A percentile compares a stretch with the other conserved stretches of the same genome.
These are phyloP conservation scores for Tetrapisispora iriomotensis DNA, from an alignment of 805 yeast species.

Conservation along the genomic window DNA sequence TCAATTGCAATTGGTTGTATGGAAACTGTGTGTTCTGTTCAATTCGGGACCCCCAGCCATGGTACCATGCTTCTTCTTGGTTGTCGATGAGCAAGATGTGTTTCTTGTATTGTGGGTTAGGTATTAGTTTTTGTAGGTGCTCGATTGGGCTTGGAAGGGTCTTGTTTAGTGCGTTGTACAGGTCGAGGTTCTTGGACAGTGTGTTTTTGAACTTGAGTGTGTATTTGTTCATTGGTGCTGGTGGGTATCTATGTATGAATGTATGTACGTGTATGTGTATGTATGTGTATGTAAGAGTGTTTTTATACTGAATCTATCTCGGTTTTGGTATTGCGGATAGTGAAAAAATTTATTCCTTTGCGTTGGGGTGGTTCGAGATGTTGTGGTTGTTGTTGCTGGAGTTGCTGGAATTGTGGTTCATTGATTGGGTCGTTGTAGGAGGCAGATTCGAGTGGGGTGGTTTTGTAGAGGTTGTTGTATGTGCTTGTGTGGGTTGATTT, in stretches of 20 bases:
- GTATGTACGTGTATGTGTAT: not conserved
- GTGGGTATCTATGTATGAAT: not conserved
- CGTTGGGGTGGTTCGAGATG: slow-evolving; percentile 14
- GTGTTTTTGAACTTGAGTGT: no score
- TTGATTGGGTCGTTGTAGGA: not conserved
- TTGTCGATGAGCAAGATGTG: slow-evolving; percentile 17
- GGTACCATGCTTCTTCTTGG: slow-evolving; percentile 9
- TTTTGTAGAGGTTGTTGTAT: not conserved
- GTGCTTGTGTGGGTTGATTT: not conserved
- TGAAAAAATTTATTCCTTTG: slow-evolving; percentile 65
- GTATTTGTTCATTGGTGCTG: no score
- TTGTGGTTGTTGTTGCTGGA: not conserved
- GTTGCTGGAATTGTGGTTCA: not conserved
- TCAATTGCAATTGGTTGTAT: slow-evolving; percentile 5
- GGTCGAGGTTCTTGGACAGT: not conserved
- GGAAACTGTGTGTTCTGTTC: slow-evolving; percentile 19
- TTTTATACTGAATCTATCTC: slow-evolving; percentile 13
- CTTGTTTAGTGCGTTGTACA: slow-evolving; percentile 8
- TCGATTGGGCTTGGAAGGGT: slow-evolving; percentile 10
- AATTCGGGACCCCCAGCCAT: slow-evolving; percentile 19
- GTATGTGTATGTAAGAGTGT: not conserved
- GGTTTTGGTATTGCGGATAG: slow-evolving; percentile 45
- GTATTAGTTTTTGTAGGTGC: slow-evolving; percentile 9
- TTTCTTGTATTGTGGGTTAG: slow-evolving; percentile 16
- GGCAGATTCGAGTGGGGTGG: not conserved